Conservation (phyloP, 495 filamentous ascomycete genomes). For the Xylaria nigripes region DNA sequence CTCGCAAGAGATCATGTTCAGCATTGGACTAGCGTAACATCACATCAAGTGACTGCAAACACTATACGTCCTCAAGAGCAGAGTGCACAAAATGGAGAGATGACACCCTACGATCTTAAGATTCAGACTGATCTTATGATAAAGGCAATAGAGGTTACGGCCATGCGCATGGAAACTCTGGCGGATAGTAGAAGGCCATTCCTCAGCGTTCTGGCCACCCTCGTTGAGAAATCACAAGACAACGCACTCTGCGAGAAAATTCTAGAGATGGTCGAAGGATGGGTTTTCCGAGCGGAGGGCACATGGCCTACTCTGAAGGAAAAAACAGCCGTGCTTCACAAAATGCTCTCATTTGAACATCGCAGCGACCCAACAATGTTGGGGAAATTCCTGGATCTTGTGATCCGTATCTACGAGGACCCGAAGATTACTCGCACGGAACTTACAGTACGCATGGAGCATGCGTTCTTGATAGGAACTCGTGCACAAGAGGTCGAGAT, state of each 20-base stretch:
- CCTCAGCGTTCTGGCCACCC: constrained; percentile 83
- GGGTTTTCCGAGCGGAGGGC: constrained; percentile 90
- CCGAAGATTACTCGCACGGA: constrained; percentile 91
- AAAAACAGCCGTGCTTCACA: constrained; percentile 91
- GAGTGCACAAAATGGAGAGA: constrained; percentile 39
- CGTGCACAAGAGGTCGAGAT: constrained; percentile 92
- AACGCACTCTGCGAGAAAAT: constrained; percentile 82
- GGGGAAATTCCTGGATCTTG: constrained; percentile 86
- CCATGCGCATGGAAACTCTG: constrained; percentile 86
- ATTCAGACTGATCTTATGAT: constrained; percentile 81
- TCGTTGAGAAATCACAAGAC: constrained; percentile 89
- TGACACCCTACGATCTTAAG: constrained; percentile 70
- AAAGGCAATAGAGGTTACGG: constrained; percentile 87
- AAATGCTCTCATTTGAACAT: constrained; percentile 93
- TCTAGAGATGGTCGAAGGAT: constrained; percentile 83
- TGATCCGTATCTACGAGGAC: constrained; percentile 96
- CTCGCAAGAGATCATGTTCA: constrained; percentile 89
- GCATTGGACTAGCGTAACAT: constrained; percentile 48
- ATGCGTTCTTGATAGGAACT: constrained; percentile 93
- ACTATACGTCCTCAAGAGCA: constrained; percentile 38
- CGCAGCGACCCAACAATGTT: constrained; percentile 73
- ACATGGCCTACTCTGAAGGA: constrained; percentile 95
- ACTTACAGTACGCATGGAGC: constrained; percentile 90
- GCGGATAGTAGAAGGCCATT: constrained; percentile 88
- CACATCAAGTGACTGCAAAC: constrained; percentile 34